These are phyloP conservation scores for Fusarium nelsonii DNA, from an alignment of 2,329 filamentous ascomycete species.

Conservation along the genomic window DNA sequence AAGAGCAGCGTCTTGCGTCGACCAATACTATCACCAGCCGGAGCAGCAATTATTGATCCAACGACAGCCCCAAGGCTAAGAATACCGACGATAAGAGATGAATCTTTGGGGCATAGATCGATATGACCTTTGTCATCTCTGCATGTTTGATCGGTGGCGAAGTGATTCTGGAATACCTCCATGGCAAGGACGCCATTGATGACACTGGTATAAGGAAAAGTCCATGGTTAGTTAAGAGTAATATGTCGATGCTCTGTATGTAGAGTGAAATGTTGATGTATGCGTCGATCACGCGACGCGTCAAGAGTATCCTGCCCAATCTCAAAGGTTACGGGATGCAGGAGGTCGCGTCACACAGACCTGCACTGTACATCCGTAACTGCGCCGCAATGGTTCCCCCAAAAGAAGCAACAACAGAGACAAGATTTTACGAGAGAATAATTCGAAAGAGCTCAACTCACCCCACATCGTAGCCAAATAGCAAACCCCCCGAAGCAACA, in stretches of 20 bases:
- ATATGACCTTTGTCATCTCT: slow-evolving; percentile 52
- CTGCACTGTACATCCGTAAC: neutral
- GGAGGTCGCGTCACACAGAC: neutral
- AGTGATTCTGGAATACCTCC: slow-evolving; percentile 73
- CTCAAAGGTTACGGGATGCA: neutral
- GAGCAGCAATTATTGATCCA: slow-evolving; percentile 77
- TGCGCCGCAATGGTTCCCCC: slow-evolving; percentile 4
- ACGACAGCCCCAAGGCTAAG: slow-evolving; percentile 84
- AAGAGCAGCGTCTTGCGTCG: slow-evolving; percentile 77
- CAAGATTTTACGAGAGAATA: slow-evolving; percentile 19
- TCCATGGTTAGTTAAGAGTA: slow-evolving; percentile 38
- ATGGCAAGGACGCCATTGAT: slow-evolving; percentile 81
- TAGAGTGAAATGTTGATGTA: slow-evolving; percentile 4
- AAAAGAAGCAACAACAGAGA: slow-evolving; percentile 6
- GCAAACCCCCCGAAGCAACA: slow-evolving; percentile 75
- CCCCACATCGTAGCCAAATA: slow-evolving; percentile 79
- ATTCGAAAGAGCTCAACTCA: slow-evolving; percentile 55
- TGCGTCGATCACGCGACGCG: neutral
- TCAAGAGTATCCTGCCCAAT: neutral
- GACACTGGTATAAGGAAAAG: slow-evolving; percentile 49
- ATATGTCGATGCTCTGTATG: slow-evolving; percentile 1
- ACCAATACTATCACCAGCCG: slow-evolving; percentile 76
- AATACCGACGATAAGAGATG: slow-evolving; percentile 82
- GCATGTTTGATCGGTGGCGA: slow-evolving; percentile 68
- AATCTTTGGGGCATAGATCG: slow-evolving; percentile 68